Percentiles rank a stretch among this genome's conserved stretches.
Evolutionary conservation across 805 yeast species (phyloP).

Genomic region (Suhomyces xylopsoci): DNA sequence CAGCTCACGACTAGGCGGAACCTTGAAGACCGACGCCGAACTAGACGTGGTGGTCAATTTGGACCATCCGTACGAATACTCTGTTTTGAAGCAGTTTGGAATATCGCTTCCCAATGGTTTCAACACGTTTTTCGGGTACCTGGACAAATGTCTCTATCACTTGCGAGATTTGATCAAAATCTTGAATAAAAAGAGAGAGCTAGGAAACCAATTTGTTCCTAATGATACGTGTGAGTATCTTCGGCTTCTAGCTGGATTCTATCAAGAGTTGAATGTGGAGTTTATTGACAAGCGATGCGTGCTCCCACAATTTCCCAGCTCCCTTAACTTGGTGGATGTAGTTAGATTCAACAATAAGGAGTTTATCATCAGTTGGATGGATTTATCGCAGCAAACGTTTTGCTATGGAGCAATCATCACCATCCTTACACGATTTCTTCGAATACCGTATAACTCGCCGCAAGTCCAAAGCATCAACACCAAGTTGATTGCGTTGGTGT

Average conservation of each 20-base stretch:
- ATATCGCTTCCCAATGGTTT: slow-evolving; percentile 44
- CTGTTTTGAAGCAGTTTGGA: slow-evolving; percentile 36
- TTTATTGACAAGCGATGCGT: slow-evolving; percentile 11
- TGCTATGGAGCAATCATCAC: slow-evolving; percentile 14
- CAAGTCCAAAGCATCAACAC: slow-evolving; percentile 14
- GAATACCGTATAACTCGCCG: slow-evolving; percentile 12
- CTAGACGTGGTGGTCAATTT: slow-evolving; percentile 31
- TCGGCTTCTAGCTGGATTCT: slow-evolving; percentile 17
- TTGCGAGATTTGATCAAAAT: slow-evolving; percentile 41
- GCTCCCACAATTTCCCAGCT: slow-evolving; percentile 2
- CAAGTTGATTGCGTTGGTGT: slow-evolving; percentile 9
- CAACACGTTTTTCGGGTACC: slow-evolving; percentile 48
- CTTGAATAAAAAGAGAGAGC: slow-evolving; percentile 21
- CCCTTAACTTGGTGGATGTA: slow-evolving; percentile 12
- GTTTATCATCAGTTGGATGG: slow-evolving; percentile 17
- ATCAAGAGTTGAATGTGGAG: slow-evolving; percentile 8
- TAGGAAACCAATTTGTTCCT: slow-evolving; percentile 4
- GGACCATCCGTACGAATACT: slow-evolving; percentile 27
- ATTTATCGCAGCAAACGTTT: slow-evolving; percentile 17
- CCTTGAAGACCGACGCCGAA: slow-evolving; percentile 43
- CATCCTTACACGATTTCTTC: slow-evolving; percentile 15
- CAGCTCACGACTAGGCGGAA: slow-evolving; percentile 55
- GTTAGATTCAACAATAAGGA: slow-evolving; percentile 4
- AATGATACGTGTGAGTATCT: slow-evolving; percentile 20
- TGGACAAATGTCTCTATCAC: slow-evolving; percentile 32